A percentile compares a stretch with the other conserved stretches of the same genome.
Conservation (phyloP, 208 protist genomes). For the Leishmania tropica region DNA sequence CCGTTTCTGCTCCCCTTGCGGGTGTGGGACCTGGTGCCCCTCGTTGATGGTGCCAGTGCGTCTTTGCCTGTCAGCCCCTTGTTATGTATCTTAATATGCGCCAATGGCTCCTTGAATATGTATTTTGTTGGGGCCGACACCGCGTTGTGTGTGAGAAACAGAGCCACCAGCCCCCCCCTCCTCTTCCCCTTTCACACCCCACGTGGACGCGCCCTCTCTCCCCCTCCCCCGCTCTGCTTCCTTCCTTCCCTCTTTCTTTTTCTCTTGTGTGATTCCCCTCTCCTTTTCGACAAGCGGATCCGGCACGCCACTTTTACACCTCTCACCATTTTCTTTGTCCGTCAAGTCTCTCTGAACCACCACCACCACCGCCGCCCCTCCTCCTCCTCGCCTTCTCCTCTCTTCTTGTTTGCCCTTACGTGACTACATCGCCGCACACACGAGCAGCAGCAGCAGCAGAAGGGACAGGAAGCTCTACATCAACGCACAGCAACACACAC, state of each 20-base stretch:
- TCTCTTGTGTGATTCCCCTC: background rate
- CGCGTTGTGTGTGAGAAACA: too few species aligned
- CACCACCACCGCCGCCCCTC: background rate
- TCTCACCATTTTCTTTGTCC: too few species aligned
- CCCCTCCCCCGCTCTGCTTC: too few species aligned
- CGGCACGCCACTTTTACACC: too few species aligned
- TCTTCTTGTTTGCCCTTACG: background rate
- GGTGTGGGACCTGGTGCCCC: background rate
- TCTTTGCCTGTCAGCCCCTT: background rate
- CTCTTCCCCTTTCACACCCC: background rate
- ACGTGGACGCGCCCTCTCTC: background rate
- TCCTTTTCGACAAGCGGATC: too few species aligned
- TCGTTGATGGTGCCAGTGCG: background rate
- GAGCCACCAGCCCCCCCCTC: too few species aligned
- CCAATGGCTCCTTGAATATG: background rate
- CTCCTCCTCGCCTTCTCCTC: background rate
- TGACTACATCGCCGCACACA: background rate
- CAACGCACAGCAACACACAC: background rate
- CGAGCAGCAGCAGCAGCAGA: background rate
- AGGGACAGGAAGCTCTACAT: background rate
- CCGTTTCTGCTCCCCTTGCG: background rate
- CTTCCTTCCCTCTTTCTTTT: background rate
- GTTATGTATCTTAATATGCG: background rate
- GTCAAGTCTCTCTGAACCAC: background rate
- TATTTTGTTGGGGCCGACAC: background rate